Evolutionary conservation across 2,329 filamentous ascomycete genomes (phyloP).

Genomic region (Penicillium sp.): DNA sequence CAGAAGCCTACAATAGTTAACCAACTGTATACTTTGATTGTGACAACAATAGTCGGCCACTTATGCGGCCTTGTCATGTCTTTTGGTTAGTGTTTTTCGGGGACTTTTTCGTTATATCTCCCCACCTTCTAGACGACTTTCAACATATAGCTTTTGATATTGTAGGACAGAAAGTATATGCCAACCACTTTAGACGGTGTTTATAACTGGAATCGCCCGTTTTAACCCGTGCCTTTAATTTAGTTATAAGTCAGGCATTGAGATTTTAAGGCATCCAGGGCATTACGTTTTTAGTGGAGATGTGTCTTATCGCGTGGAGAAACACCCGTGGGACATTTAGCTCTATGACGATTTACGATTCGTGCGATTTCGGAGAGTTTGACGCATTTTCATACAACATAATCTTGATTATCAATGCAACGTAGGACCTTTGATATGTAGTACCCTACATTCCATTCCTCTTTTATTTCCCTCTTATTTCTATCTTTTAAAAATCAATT

Average conservation of each 20-base stretch:
- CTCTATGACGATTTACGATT: constrained; percentile 1
- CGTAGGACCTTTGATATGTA: neutral
- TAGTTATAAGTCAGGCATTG: neutral
- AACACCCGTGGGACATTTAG: neutral
- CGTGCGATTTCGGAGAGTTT: neutral
- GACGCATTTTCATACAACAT: neutral
- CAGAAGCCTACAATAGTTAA: neutral
- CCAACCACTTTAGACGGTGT: neutral
- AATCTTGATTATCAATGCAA: neutral
- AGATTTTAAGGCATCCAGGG: neutral
- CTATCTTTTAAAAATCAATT: neutral
- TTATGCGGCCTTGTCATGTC: too few relatives aligned
- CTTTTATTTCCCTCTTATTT: neutral
- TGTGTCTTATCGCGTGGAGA: constrained; percentile 2
- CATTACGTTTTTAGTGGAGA: neutral
- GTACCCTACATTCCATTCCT: neutral
- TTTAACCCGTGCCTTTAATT: neutral
- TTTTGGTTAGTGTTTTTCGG: too few relatives aligned
- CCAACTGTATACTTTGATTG: too few relatives aligned
- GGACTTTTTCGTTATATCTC: too few relatives aligned
- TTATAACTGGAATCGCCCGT: neutral
- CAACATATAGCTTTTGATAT: neutral
- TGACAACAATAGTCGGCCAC: too few relatives aligned
- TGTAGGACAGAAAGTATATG: neutral
- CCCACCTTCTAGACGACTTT: too few relatives aligned